phyloP scores from a whole-genome alignment of 1,284 basidiomycete species.

The Ustilago tritici region DNA sequence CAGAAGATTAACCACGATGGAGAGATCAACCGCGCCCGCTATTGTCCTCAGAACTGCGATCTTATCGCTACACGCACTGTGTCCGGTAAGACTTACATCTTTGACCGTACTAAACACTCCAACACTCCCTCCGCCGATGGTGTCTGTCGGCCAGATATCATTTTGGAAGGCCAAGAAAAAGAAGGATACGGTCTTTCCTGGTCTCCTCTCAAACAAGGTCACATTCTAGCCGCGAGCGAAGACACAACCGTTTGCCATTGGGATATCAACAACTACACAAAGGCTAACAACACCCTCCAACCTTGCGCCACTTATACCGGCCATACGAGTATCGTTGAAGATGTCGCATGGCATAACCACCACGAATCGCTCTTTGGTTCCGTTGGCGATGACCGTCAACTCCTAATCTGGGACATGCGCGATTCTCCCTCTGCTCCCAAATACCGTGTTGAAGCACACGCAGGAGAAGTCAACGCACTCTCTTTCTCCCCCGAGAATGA shows the following conservation, averaged over 20 bases:
- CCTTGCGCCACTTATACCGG: constrained; percentile 86
- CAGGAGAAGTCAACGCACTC: constrained; percentile 89
- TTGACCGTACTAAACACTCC: constrained; percentile 96
- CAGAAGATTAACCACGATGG: constrained; percentile 96
- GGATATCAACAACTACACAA: constrained; percentile 92
- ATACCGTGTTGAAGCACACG: constrained; percentile 81
- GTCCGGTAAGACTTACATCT: constrained; percentile 89
- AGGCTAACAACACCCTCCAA: constrained; percentile 81
- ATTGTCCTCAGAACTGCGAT: constrained; percentile 99
- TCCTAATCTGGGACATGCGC: constrained; percentile 96
- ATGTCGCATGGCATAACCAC: constrained; percentile 93
- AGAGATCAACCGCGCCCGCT: constrained; percentile 96
- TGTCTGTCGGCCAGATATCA: constrained; percentile 89
- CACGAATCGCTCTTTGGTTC: constrained; percentile 90
- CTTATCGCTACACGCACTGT: constrained; percentile 94
- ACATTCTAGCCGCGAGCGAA: constrained; percentile 91
- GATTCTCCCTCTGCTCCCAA: constrained; percentile 75
- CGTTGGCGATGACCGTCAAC: constrained; percentile 94
- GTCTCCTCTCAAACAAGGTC: constrained; percentile 84
- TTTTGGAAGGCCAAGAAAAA: constrained; percentile 86
- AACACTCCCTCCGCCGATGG: constrained; percentile 85
- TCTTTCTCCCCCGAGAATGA: constrained; percentile 88
- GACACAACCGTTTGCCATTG: constrained; percentile 97
- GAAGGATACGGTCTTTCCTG: constrained; percentile 96
- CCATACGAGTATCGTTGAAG: constrained; percentile 75